Evolutionary conservation across 139 green algal species (phyloP).

Genomic region (Spirogloea muscicola): DNA sequence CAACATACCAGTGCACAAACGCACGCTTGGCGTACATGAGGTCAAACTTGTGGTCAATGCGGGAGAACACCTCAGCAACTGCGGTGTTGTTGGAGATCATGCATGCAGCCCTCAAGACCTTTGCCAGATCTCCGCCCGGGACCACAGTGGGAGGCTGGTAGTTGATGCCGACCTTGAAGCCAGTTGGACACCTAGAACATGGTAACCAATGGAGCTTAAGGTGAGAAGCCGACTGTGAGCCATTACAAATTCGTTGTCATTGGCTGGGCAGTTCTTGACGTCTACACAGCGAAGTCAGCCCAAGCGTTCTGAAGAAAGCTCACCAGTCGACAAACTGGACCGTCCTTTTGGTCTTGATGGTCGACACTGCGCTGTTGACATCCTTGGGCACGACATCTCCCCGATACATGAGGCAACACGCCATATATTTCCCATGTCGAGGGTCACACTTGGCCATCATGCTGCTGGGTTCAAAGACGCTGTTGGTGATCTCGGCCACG

Average conservation of each 20-base stretch:
- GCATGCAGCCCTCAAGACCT: slow-evolving; percentile 98
- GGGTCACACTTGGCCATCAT: slow-evolving; percentile 92
- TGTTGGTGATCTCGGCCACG: slow-evolving; percentile 97
- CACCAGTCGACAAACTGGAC: slow-evolving; percentile 99
- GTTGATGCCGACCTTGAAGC: slow-evolving; percentile 99
- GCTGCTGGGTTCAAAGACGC: slow-evolving; percentile 84
- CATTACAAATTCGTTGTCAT: too few relatives aligned
- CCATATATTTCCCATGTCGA: slow-evolving; percentile 89
- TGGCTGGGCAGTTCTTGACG: too few relatives aligned
- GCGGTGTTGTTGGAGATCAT: slow-evolving; percentile 99
- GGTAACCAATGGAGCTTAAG: too few relatives aligned
- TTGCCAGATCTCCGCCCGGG: slow-evolving; percentile 93
- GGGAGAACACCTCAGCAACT: slow-evolving; percentile 89
- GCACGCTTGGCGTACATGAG: slow-evolving; percentile 99
- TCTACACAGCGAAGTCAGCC: too few relatives aligned
- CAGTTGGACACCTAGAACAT: too few relatives aligned
- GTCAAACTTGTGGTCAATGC: slow-evolving; percentile 99
- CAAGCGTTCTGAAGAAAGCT: too few relatives aligned
- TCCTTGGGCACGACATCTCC: slow-evolving; percentile 98
- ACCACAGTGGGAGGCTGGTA: slow-evolving; percentile 97
- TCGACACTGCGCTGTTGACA: slow-evolving; percentile 91
- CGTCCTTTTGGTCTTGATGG: slow-evolving; percentile 98
- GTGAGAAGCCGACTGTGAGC: too few relatives aligned
- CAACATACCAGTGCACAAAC: slow-evolving; percentile 99
- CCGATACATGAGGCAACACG: slow-evolving; percentile 98